These are phyloP conservation scores for Moringa oleifera DNA, from an alignment of 345 rosid genomes.

Conservation along the genomic window DNA sequence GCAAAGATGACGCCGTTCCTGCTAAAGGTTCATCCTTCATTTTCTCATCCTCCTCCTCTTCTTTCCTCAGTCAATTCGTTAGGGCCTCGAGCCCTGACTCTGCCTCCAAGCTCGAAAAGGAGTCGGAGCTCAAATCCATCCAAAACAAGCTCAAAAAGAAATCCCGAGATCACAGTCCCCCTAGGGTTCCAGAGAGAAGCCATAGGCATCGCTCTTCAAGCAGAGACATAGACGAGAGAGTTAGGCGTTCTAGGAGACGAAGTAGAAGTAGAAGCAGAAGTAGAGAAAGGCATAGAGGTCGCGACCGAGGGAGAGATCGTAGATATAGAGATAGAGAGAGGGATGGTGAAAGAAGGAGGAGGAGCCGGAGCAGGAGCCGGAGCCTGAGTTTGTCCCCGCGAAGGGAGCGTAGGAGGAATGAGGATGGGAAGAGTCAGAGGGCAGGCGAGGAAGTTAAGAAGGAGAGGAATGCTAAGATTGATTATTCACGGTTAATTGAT, in stretches of 20 bases:
- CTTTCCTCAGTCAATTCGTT: slow-evolving; percentile 69
- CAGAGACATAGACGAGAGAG: slow-evolving; percentile 31
- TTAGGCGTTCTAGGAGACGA: slow-evolving; percentile 32
- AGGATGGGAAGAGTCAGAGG: slow-evolving; percentile 14
- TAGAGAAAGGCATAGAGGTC: slow-evolving; percentile 25
- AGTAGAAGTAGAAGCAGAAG: slow-evolving; percentile 41
- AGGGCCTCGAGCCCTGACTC: slow-evolving; percentile 59
- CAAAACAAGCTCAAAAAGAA: slow-evolving; percentile 71
- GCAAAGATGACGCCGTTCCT: slow-evolving; percentile 24
- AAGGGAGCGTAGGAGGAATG: slow-evolving; percentile 22
- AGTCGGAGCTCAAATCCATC: slow-evolving; percentile 59
- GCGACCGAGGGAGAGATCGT: neutral
- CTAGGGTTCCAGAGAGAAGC: slow-evolving; percentile 31
- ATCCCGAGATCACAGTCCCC: slow-evolving; percentile 18
- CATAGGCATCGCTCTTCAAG: slow-evolving; percentile 25
- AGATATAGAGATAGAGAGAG: slow-evolving; percentile 30
- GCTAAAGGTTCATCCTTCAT: slow-evolving; percentile 41
- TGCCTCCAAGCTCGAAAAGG: slow-evolving; percentile 40
- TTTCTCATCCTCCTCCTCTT: slow-evolving; percentile 47
- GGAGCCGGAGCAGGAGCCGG: slow-evolving; percentile 30
- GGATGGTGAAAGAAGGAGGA: slow-evolving; percentile 21
- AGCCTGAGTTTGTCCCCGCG: slow-evolving; percentile 36
- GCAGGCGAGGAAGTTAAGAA: slow-evolving; percentile 37
- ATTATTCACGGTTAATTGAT: slow-evolving; percentile 55
- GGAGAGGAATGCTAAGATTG: slow-evolving; percentile 24